phyloP scores from a whole-genome alignment of 257 asterid species.

The Solanum appendiculatum region DNA sequence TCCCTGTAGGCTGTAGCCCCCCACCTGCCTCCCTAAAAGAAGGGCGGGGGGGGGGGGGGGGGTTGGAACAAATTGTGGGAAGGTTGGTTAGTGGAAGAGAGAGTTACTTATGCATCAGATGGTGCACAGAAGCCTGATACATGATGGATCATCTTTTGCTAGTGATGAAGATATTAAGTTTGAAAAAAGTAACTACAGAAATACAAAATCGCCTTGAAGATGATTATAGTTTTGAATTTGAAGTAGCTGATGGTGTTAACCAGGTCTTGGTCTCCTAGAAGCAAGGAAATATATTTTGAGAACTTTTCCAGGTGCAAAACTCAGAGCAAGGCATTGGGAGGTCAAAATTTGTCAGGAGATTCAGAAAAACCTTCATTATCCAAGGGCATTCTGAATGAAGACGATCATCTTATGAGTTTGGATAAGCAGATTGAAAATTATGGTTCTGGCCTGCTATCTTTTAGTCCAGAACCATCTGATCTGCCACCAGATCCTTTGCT shows the following conservation, averaged over 20 bases:
- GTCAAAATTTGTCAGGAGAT: slow-evolving; percentile 18
- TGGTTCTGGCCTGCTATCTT: slow-evolving; percentile 20
- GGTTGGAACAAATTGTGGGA: no score
- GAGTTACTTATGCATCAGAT: background rate
- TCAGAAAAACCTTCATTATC: slow-evolving; percentile 14
- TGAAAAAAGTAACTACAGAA: no score
- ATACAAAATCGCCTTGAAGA: no score
- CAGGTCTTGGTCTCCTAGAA: slow-evolving; percentile 11
- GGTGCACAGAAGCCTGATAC: no score
- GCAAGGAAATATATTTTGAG: slow-evolving; percentile 16
- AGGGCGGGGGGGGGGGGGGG: no score
- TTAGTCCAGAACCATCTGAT: slow-evolving; percentile 31
- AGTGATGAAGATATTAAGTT: no score
- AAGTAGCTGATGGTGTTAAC: no score
- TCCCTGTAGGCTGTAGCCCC: no score
- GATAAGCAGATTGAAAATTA: slow-evolving; percentile 13
- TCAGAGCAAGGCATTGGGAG: slow-evolving; percentile 16
- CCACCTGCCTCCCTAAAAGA: no score
- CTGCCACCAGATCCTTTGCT: slow-evolving; percentile 13
- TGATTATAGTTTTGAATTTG: no score
- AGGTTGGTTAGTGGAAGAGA: background rate
- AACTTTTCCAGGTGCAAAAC: slow-evolving; percentile 24
- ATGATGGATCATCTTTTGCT: no score
- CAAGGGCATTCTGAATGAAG: slow-evolving; percentile 8
- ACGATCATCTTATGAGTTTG: slow-evolving; percentile 11